Evolutionary conservation across 2,329 filamentous ascomycete genomes (phyloP).

Genomic region (Sporothrix phasma): DNA sequence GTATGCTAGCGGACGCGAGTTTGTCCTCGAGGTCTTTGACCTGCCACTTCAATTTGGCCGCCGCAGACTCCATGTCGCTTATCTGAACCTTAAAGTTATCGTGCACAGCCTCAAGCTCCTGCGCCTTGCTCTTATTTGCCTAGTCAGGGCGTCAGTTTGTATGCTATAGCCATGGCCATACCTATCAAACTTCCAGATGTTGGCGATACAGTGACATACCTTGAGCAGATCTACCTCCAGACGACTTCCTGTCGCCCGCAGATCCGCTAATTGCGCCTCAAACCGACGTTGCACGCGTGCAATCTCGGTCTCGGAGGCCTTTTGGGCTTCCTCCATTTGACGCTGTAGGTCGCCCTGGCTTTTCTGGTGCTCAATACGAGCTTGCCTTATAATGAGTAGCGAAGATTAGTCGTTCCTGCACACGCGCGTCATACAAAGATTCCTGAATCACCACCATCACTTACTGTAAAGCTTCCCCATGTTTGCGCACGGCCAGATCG

Average conservation of each 20-base stretch:
- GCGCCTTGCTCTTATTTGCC: conserved; percentile 49
- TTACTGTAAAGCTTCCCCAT: conserved; percentile 49
- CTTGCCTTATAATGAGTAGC: conserved; percentile 9
- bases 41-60: conserved; percentile 18
- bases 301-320: conserved; percentile 38
- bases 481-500: conserved; percentile 44
- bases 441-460: background rate
- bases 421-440: background rate
- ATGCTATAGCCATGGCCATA: background rate
- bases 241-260: conserved; percentile 49
- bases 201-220: conserved; percentile 27
- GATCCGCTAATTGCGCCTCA: conserved; percentile 54
- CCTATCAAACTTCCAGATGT: background rate
- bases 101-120: conserved; percentile 49
- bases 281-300: conserved; percentile 38
- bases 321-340: conserved; percentile 34
- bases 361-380: conserved; percentile 22
- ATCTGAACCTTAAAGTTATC: conserved; percentile 38
- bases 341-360: conserved; percentile 14
- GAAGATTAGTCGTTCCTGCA: background rate
- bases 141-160: conserved; percentile 24
- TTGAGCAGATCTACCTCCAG: conserved; percentile 55
- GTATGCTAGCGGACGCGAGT: conserved; percentile 20
- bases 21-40: conserved; percentile 25
- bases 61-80: conserved; percentile 21